Evolutionary conservation across 2,329 filamentous ascomycete species (phyloP).

Genomic region (Mariannaea sp.): DNA sequence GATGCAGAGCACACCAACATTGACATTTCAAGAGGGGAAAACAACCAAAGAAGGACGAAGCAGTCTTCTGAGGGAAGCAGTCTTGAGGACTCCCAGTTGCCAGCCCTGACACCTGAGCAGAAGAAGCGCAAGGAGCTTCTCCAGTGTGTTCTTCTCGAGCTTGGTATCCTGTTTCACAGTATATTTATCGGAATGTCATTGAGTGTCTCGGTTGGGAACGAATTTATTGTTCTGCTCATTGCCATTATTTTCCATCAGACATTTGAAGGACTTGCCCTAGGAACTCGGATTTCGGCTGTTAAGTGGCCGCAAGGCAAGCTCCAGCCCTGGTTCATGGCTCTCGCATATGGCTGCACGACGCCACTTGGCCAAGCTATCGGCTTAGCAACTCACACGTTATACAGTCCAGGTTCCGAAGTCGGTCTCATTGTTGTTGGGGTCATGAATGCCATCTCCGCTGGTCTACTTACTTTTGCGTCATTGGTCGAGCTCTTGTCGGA

Average conservation of each 20-base stretch:
- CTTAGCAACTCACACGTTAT: conserved; percentile 69
- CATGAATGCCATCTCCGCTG: conserved; percentile 75
- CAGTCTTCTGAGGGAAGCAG: conserved; percentile 26
- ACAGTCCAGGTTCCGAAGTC: conserved; percentile 67
- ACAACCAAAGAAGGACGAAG: conserved; percentile 24
- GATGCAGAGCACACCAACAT: conserved; percentile 20
- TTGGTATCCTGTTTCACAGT: conserved; percentile 67
- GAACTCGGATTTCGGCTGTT: conserved; percentile 65
- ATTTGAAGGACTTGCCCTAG: conserved; percentile 64
- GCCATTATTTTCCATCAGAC: conserved; percentile 77
- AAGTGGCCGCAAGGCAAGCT: conserved; percentile 45
- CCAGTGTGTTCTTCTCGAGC: conserved; percentile 78
- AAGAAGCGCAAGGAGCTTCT: conserved; percentile 68
- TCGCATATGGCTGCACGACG: conserved; percentile 64
- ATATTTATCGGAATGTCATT: conserved; percentile 86
- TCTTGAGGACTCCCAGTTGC: conserved; percentile 33
- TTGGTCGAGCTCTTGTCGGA: conserved; percentile 74
- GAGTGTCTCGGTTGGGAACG: conserved; percentile 74
- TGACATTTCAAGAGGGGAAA: conserved; percentile 24
- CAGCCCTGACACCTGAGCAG: conserved; percentile 54
- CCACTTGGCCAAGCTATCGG: conserved; percentile 77
- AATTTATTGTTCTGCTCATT: conserved; percentile 78
- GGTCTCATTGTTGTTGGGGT: conserved; percentile 73
- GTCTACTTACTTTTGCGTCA: conserved; percentile 72
- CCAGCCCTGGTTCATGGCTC: conserved; percentile 61